phyloP scores from a whole-genome alignment of 2,329 filamentous ascomycete species.

The Sporothrix pallida region DNA sequence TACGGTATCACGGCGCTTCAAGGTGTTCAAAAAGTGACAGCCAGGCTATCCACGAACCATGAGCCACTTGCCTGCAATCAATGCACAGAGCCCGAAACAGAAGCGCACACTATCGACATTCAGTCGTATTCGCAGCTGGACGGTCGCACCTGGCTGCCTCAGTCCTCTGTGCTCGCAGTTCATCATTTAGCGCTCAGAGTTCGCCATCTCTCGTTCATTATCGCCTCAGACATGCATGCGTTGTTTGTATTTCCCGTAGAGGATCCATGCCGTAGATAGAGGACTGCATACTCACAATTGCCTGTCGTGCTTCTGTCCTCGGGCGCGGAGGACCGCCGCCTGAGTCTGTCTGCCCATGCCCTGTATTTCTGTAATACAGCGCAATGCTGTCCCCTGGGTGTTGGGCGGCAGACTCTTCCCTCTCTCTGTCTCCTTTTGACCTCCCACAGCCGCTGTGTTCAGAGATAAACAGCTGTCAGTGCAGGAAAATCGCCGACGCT shows the following conservation, averaged over 20 bases:
- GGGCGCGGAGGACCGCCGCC: neutral
- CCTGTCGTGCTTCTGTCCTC: neutral
- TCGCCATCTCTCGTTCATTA: neutral
- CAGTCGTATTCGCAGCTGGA: neutral
- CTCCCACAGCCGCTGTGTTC: neutral
- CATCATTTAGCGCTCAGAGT: neutral
- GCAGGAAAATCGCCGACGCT: neutral
- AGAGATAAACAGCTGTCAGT: conserved; percentile 6
- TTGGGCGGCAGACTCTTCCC: too few relatives aligned
- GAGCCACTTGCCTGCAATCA: neutral
- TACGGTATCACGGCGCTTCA: neutral
- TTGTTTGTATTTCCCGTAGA: neutral
- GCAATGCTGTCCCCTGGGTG: neutral
- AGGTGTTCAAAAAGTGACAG: neutral
- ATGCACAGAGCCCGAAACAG: conserved; percentile 19
- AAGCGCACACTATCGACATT: neutral
- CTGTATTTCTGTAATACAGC: neutral
- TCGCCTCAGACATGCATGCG: neutral
- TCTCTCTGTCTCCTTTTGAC: neutral
- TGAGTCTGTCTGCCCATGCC: conserved; percentile 4
- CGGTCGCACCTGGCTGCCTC: neutral
- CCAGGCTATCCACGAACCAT: neutral
- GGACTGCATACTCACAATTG: too few relatives aligned
- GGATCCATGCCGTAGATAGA: too few relatives aligned
- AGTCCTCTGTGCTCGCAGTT: neutral